Conservation (phyloP, 2,329 filamentous ascomycete species). For the Ceratocystis colombiana region DNA sequence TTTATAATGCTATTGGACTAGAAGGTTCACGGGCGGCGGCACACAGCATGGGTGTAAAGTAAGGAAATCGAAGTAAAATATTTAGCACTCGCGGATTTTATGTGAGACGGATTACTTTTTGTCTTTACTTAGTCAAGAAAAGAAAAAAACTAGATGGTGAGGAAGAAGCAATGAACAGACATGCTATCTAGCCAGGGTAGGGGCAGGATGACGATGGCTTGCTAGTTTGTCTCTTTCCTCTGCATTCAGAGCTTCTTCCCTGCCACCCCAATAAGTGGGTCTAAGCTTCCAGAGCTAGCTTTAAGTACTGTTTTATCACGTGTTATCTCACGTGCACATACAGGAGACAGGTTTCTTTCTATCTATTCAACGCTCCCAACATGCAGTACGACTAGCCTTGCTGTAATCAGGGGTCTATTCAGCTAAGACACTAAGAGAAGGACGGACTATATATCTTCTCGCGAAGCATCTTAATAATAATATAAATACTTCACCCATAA, state of each 20-base stretch:
- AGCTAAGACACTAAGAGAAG: background rate
- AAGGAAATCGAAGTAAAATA: too few relatives aligned
- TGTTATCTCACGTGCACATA: background rate
- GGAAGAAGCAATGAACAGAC: background rate
- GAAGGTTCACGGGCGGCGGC: background rate
- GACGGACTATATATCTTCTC: background rate
- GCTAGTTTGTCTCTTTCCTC: background rate
- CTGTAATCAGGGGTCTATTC: background rate
- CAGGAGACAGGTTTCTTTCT: too few relatives aligned
- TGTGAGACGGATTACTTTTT: too few relatives aligned
- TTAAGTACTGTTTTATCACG: background rate
- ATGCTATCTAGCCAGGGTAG: background rate
- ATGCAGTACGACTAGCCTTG: background rate
- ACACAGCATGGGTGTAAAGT: too few relatives aligned
- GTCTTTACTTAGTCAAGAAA: too few relatives aligned
- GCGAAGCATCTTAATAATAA: background rate
- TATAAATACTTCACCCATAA: background rate
- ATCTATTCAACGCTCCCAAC: background rate
- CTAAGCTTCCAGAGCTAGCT: slow-evolving; percentile 17
- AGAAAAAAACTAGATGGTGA: too few relatives aligned
- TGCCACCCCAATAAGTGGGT: slow-evolving; percentile 21
- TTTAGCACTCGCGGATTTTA: too few relatives aligned
- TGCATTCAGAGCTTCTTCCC: slow-evolving; percentile 15
- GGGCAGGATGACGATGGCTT: background rate
- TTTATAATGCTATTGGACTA: background rate